phyloP scores from a whole-genome alignment of 805 yeast species.

The Pichia paraexigua region DNA sequence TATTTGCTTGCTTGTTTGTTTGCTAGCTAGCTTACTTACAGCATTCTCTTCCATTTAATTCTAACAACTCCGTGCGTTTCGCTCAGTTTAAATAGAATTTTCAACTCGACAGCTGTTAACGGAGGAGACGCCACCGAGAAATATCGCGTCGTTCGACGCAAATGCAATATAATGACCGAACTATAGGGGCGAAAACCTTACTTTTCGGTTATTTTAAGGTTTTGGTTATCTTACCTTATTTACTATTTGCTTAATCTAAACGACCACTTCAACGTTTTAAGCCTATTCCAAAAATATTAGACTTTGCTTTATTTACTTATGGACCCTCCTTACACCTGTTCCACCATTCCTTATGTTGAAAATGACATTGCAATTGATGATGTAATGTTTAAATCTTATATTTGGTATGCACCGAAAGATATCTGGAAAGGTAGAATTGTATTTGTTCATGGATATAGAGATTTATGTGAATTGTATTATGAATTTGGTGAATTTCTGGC shows the following conservation, averaged over 20 bases:
- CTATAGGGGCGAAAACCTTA: too few relatives aligned
- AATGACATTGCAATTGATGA: slow-evolving; percentile 13
- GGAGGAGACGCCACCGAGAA: neutral
- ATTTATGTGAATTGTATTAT: slow-evolving; percentile 41
- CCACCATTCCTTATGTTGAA: slow-evolving; percentile 5
- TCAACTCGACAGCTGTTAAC: neutral
- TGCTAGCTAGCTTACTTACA: neutral
- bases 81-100: neutral
- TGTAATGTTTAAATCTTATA: slow-evolving; percentile 12
- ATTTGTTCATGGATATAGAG: slow-evolving; percentile 68
- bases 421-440: slow-evolving; percentile 45
- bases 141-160: neutral
- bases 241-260: too few relatives aligned
- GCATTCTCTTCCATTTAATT: neutral
- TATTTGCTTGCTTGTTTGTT: neutral
- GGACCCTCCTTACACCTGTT: slow-evolving; percentile 8
- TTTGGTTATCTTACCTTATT: too few relatives aligned
- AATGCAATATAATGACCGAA: too few relatives aligned
- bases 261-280: too few relatives aligned
- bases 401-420: slow-evolving; percentile 1
- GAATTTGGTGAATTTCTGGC: slow-evolving; percentile 47
- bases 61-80: neutral
- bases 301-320: neutral
- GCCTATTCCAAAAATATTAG: too few relatives aligned
- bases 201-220: too few relatives aligned